These are phyloP conservation scores for Taphrina confusa DNA, from an alignment of 1,139 yeast genomes.

Conservation along the genomic window DNA sequence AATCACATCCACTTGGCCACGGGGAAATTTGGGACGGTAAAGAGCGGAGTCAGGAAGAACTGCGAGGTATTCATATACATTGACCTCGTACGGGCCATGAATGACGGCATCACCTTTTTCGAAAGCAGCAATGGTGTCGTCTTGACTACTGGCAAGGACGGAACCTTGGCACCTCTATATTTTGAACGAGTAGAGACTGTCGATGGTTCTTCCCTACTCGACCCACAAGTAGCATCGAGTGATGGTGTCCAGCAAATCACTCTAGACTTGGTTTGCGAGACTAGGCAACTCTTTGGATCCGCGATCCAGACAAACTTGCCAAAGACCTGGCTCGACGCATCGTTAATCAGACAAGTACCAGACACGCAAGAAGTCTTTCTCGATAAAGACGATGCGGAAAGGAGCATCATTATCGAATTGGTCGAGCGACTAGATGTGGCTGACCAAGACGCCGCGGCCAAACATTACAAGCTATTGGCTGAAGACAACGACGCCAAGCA, in stretches of 20 bases:
- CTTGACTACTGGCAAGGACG: conserved; percentile 61
- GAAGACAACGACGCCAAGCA: conserved; percentile 12
- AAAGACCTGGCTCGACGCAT: conserved; percentile 40
- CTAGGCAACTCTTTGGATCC: conserved; percentile 39
- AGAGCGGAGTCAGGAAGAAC: conserved; percentile 71
- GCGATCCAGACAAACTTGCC: conserved; percentile 40
- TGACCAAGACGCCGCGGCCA: not conserved
- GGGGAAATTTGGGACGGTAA: conserved; percentile 51
- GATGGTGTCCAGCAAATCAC: not conserved
- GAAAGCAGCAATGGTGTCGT: conserved; percentile 74
- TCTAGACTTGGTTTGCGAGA: not conserved
- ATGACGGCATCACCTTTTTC: conserved; percentile 58
- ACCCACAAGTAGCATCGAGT: not conserved
- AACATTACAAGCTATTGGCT: not conserved
- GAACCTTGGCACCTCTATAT: conserved; percentile 54
- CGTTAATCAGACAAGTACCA: conserved; percentile 41
- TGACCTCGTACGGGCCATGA: conserved; percentile 55
- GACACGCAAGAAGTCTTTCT: conserved; percentile 43
- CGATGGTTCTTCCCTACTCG: not conserved
- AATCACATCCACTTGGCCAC: conserved; percentile 81
- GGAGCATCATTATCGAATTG: conserved; percentile 40
- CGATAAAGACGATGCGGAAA: conserved; percentile 29
- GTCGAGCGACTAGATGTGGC: conserved; percentile 37
- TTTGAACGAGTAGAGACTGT: conserved; percentile 49
- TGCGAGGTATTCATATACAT: conserved; percentile 65